Evolutionary conservation across 129 eudicot genomes (phyloP).

Genomic region (Lactuca saligna): DNA sequence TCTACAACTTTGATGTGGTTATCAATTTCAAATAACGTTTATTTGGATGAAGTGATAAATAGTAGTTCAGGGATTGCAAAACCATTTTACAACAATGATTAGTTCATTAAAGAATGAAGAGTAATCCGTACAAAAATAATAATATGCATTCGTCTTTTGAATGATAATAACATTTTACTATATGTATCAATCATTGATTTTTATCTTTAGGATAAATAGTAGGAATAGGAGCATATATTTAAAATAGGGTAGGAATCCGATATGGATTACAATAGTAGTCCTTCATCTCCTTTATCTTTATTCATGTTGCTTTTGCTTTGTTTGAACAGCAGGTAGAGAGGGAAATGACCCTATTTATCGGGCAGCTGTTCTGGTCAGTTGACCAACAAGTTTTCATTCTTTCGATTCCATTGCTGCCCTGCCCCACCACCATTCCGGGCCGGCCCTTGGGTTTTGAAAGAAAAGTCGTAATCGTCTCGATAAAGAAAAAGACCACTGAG

Average conservation of each 20-base stretch:
- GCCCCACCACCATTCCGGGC: conserved; percentile 27
- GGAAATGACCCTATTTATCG: conserved; percentile 13
- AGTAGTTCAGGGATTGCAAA: no score
- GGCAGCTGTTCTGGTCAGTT: conserved; percentile 25
- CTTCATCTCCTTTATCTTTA: conserved; percentile 21
- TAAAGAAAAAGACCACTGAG: conserved; percentile 39
- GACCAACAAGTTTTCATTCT: conserved; percentile 15
- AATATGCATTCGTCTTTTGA: neutral
- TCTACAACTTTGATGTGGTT: no score
- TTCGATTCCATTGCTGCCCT: conserved; percentile 15
- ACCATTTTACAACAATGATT: neutral
- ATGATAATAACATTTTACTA: neutral
- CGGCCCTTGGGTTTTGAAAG: conserved; percentile 21
- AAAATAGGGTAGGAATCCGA: conserved; percentile 30
- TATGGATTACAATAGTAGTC: conserved; percentile 36
- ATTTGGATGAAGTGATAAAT: neutral
- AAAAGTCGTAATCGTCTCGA: conserved; percentile 21
- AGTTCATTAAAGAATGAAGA: no score
- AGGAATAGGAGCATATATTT: conserved; percentile 10
- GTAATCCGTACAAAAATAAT: neutral
- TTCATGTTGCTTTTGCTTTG: conserved; percentile 16
- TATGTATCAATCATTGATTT: neutral
- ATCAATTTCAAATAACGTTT: no score
- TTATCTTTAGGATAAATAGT: neutral
- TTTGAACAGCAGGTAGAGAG: conserved; percentile 20